Percentiles rank a stretch among this genome's conserved stretches.
phyloP scores from a whole-genome alignment of 148 eudicot species.

The Beta vulgaris region DNA sequence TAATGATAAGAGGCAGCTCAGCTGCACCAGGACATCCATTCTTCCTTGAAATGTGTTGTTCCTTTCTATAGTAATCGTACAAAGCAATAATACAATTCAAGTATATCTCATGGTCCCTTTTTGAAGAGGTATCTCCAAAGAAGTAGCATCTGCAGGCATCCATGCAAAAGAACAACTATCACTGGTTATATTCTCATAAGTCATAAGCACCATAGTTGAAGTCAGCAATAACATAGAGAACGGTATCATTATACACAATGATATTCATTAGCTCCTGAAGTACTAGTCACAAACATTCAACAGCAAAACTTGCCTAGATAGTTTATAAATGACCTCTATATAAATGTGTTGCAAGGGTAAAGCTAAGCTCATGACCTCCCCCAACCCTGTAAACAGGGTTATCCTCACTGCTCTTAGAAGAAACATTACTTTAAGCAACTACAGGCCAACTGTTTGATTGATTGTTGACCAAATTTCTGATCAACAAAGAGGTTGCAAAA shows the following conservation, averaged over 20 bases:
- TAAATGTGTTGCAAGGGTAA: not conserved
- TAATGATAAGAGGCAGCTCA: conserved; percentile 71
- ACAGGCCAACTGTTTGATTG: not conserved
- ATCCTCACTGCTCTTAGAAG: not conserved
- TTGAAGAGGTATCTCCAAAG: conserved; percentile 85
- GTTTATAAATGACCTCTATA: not conserved
- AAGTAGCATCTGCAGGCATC: conserved; percentile 68
- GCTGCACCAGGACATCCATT: conserved; percentile 31
- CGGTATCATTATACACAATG: too few relatives aligned
- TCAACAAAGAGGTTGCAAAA: not conserved
- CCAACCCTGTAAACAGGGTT: not conserved
- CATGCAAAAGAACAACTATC: not conserved
- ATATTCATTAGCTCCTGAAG: too few relatives aligned
- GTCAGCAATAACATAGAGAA: too few relatives aligned
- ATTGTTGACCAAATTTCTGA: not conserved
- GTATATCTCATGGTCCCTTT: conserved; percentile 73
- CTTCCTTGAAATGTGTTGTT: conserved; percentile 27
- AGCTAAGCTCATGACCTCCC: not conserved
- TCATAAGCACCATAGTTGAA: not conserved
- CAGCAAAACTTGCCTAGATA: not conserved
- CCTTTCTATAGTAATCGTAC: conserved; percentile 54
- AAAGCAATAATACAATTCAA: conserved; percentile 49
- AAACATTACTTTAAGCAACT: not conserved
- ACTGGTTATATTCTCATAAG: not conserved
- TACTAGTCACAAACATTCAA: not conserved